Evolutionary conservation across 1,284 basidiomycete genomes (phyloP).

Genomic region (Ganoderma lucidum): DNA sequence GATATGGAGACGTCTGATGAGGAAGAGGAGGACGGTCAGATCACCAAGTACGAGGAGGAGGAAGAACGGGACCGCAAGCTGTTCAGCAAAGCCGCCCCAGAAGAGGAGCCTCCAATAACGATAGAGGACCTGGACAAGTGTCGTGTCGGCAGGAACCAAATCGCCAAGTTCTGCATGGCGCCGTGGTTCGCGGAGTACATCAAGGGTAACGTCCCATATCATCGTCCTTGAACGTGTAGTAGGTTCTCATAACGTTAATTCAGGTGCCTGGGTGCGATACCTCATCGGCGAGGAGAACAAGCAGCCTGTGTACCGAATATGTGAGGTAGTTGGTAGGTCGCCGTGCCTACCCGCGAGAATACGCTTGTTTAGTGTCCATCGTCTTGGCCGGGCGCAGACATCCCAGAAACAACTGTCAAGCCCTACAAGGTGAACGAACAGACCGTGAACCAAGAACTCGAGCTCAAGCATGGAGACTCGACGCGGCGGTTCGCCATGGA

Average conservation of each 20-base stretch:
- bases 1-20: constrained; percentile 84
- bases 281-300: constrained; percentile 67
- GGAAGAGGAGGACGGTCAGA: constrained; percentile 78
- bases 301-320: constrained; percentile 81
- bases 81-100: constrained; percentile 51
- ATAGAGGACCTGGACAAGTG: constrained; percentile 64
- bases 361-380: constrained; percentile 14
- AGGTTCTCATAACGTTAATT: constrained; percentile 27
- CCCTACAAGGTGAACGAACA: constrained; percentile 81
- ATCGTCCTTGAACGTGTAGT: constrained; percentile 33
- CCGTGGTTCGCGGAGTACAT: constrained; percentile 85
- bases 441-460: constrained; percentile 66
- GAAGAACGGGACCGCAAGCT: constrained; percentile 70
- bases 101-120: constrained; percentile 61
- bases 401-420: constrained; percentile 56
- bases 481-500: constrained; percentile 73
- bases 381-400: constrained; percentile 43
- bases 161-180: constrained; percentile 70
- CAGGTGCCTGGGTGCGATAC: constrained; percentile 85
- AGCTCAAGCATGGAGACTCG: constrained; percentile 77
- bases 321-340: constrained; percentile 76
- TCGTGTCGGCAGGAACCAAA: constrained; percentile 66
- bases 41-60: constrained; percentile 71
- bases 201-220: constrained; percentile 57
- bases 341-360: neutral